These are phyloP conservation scores for Aspergillus fischeri DNA, from an alignment of 2,329 filamentous ascomycete species.

Conservation along the genomic window DNA sequence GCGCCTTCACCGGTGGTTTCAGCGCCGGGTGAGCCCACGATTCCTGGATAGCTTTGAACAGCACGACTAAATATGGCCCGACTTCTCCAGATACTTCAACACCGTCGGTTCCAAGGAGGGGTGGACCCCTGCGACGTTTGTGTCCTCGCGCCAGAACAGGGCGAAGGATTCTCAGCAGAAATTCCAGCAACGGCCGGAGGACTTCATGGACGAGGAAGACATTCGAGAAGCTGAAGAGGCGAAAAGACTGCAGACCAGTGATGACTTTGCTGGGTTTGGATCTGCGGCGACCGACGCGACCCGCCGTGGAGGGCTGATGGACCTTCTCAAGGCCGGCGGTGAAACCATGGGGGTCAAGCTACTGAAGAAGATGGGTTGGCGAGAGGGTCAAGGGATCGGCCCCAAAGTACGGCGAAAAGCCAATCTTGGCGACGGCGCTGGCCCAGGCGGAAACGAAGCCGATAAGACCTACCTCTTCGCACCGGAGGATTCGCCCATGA, in stretches of 20 bases:
- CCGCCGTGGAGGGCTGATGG: conserved; percentile 58
- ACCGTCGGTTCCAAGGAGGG: conserved; percentile 98
- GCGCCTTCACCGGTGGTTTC: conserved; percentile 93
- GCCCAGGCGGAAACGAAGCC: conserved; percentile 36
- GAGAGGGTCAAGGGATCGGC: conserved; percentile 86
- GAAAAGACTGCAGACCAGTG: conserved; percentile 66
- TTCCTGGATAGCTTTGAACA: conserved; percentile 25
- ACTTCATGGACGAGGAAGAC: conserved; percentile 99
- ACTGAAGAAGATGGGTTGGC: conserved; percentile 92
- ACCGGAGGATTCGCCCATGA: conserved; percentile 71
- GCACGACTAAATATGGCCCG: conserved; percentile 29
- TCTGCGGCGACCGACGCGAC: conserved; percentile 55
- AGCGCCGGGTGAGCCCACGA: conserved; percentile 74
- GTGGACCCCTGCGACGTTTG: conserved; percentile 88
- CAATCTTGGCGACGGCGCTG: conserved; percentile 55
- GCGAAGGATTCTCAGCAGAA: conserved; percentile 59
- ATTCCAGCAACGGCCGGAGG: conserved; percentile 65
- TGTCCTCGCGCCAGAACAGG: conserved; percentile 80
- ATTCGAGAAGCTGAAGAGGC: conserved; percentile 79
- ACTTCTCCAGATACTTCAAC: conserved; percentile 75
- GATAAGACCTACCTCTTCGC: conserved; percentile 71
- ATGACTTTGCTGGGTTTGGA: conserved; percentile 72
- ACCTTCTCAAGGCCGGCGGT: conserved; percentile 66
- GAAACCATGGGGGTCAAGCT: conserved; percentile 86
- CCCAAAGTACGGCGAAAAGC: conserved; percentile 76